Conservation (phyloP, 78 protist genomes). For the Dictyostelium purpureum region DNA sequence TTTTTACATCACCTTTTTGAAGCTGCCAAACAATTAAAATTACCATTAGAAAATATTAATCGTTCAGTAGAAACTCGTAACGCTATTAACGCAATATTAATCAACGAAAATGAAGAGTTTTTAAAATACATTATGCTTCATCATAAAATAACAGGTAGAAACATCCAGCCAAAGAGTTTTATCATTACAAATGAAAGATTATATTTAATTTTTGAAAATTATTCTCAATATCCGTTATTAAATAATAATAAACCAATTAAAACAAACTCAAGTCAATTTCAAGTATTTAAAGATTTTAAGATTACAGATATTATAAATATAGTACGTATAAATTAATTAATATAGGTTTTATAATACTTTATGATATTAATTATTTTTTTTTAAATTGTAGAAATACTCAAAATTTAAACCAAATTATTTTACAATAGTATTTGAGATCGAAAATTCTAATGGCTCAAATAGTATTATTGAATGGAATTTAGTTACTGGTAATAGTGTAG, state of each 20-base stretch:
- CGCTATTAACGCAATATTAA: not conserved
- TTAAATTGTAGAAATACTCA: not conserved
- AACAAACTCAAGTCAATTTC: constrained; percentile 29
- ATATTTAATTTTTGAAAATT: constrained; percentile 23
- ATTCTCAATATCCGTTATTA: constrained; percentile 41
- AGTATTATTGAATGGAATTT: constrained; percentile 27
- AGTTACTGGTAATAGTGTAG: constrained; percentile 11
- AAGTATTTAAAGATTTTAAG: not conserved
- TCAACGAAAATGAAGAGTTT: constrained; percentile 5
- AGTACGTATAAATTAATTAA: not conserved
- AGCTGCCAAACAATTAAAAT: not conserved
- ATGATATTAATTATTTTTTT: not conserved
- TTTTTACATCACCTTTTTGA: constrained; percentile 11
- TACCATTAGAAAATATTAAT: constrained; percentile 8
- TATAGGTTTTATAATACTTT: not conserved
- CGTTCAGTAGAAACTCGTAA: constrained; percentile 11
- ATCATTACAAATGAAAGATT: constrained; percentile 29
- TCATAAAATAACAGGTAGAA: constrained; percentile 32
- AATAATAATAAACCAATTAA: constrained; percentile 39
- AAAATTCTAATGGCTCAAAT: not conserved
- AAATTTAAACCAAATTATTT: constrained; percentile 12
- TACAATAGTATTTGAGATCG: constrained; percentile 42
- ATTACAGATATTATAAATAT: constrained; percentile 5
- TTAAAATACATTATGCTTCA: constrained; percentile 39
- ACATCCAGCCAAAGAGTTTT: constrained; percentile 18